Percentiles rank a stretch among this genome's conserved stretches.
These are phyloP conservation scores for Rhynchospora tenuis DNA, from an alignment of 176 grass and related monocot genomes.

Conservation along the genomic window DNA sequence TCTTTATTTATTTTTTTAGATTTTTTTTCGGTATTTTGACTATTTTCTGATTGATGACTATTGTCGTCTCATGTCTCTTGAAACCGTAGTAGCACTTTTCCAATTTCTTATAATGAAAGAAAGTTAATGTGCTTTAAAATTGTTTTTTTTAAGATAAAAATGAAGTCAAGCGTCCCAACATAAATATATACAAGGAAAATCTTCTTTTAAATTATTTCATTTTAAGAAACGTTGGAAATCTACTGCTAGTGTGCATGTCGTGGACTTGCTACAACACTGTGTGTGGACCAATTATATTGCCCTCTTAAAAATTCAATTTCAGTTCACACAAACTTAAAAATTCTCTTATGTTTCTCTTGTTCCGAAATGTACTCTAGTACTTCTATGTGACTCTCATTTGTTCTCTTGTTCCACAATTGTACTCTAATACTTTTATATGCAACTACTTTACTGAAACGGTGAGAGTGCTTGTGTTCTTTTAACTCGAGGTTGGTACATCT, in stretches of 20 bases:
- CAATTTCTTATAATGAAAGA: neutral
- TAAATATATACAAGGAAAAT: too few relatives aligned
- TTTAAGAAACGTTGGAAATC: conserved; percentile 5
- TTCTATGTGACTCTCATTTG: too few relatives aligned
- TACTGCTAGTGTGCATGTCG: neutral
- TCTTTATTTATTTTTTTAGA: neutral
- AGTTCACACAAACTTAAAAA: neutral
- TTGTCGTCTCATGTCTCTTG: neutral
- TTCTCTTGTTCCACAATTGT: too few relatives aligned
- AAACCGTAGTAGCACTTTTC: too few relatives aligned
- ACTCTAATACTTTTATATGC: too few relatives aligned
- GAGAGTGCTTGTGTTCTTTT: conserved; percentile 62
- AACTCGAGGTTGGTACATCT: conserved; percentile 48
- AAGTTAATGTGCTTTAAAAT: neutral
- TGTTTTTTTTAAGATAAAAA: too few relatives aligned
- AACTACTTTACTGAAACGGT: neutral
- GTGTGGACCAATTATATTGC: neutral
- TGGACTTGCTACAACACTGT: neutral
- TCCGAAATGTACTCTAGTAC: neutral
- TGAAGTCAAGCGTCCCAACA: too few relatives aligned
- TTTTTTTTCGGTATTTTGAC: neutral
- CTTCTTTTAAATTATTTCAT: neutral
- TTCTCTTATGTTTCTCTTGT: neutral
- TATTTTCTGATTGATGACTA: too few relatives aligned
- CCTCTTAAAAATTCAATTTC: neutral